Conservation (phyloP, 345 rosid species). For the Turnera subulata region DNA sequence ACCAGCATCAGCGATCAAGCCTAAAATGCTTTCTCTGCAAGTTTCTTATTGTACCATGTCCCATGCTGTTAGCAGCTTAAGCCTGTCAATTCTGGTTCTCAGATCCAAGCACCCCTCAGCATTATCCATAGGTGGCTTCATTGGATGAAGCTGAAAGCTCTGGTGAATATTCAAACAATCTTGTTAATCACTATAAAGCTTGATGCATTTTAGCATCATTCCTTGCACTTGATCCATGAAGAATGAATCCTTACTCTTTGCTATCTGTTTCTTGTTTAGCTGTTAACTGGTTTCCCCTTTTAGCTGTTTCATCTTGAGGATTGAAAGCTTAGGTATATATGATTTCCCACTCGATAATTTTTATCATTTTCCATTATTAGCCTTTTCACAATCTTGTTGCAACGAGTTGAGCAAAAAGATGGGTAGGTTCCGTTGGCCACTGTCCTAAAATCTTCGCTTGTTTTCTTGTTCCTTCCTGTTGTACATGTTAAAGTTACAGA, state of each 20-base stretch:
- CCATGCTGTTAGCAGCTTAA: conserved; percentile 36
- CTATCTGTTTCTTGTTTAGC: no score
- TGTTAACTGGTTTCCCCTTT: no score
- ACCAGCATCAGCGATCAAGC: conserved; percentile 42
- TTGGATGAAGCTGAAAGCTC: conserved; percentile 33
- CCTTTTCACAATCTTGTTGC: no score
- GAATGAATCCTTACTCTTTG: neutral
- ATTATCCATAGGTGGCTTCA: conserved; percentile 44
- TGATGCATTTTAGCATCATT: neutral
- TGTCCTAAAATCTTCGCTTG: neutral
- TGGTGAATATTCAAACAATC: neutral
- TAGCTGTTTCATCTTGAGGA: neutral
- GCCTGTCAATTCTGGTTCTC: conserved; percentile 36
- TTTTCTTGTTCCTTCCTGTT: neutral
- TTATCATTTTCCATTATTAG: neutral
- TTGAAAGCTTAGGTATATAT: neutral
- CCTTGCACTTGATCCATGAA: neutral
- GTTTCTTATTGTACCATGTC: conserved; percentile 36
- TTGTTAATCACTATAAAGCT: neutral
- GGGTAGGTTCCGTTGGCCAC: neutral
- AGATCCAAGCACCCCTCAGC: conserved; percentile 30
- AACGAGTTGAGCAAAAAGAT: neutral
- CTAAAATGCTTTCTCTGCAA: conserved; percentile 44
- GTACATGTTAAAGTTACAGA: neutral
- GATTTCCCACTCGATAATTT: conserved; percentile 4